Evolutionary conservation across 2,329 filamentous ascomycete species (phyloP), one percentile per base, ranked within the genome.

Genomic region (Epichloe aotearoae): DNA sequence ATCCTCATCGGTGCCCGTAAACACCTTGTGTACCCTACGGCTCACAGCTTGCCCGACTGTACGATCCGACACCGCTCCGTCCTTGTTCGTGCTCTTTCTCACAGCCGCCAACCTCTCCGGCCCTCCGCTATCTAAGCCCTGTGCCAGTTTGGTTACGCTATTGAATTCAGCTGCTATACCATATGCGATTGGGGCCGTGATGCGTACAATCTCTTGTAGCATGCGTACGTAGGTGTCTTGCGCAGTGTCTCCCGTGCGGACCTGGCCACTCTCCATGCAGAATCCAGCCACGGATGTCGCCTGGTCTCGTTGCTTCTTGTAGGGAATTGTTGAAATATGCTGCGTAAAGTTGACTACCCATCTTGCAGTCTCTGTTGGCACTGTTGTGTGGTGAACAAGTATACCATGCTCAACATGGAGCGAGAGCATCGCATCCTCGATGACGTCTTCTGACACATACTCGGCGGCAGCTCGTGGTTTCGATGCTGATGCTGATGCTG

Each of bases 261-360:
- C 83, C 65, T 91, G 86, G 0, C 86, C 86, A 1, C 73, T 71
- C 49, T 88, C 85, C 83, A 90, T 89, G 66, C 86, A 90, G 63
- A 91, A 91, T 0, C 77, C 73, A 1, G 79, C 80, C 12, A 75
- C 71, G 1, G 75, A 72, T 50, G 70, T 71, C 46, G 67, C 63
- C 36, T 66, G 64, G 50, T 80, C 76, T 20, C 68, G 66, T 57
- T 74, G 73, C 48, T 70, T 76, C 55, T 79, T 79, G 64, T 90
- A 90, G 0, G 85, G 86, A 20, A 85, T 80, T 1, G 82, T 86
- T 7, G 84, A 85, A 46, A 91, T 82, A 62, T 91, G 83, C 59
- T 89, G 83, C 0, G 87, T 91, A 59, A 90, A 88, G 36, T 77
- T 72, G 33, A 75, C 70, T 33, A 90, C 80, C 83, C 85, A 88